Evolutionary conservation across 1,139 yeast species (phyloP).

Genomic region (Candida glucosophila): DNA sequence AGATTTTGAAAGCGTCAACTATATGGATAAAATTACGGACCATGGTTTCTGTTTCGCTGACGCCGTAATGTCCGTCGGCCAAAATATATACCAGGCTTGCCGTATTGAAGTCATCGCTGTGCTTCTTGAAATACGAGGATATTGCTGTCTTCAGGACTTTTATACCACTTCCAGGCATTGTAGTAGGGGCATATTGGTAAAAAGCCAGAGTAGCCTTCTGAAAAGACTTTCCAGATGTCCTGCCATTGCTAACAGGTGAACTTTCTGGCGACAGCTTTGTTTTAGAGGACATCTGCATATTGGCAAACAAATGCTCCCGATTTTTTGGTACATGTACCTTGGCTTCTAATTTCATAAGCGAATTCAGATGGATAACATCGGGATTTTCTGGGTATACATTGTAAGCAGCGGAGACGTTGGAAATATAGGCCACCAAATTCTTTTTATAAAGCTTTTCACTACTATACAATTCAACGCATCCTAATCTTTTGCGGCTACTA

Average conservation of each 20-base stretch:
- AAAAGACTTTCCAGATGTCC: constrained; percentile 2
- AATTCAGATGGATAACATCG: constrained; percentile 43
- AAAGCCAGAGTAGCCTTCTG: constrained; percentile 10
- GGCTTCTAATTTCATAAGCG: constrained; percentile 45
- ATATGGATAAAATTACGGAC: constrained; percentile 44
- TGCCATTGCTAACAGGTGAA: background rate
- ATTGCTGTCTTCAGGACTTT: constrained; percentile 11
- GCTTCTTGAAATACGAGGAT: constrained; percentile 16
- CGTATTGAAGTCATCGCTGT: constrained; percentile 21
- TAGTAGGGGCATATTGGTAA: constrained; percentile 7
- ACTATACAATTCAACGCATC: constrained; percentile 43
- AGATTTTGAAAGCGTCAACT: constrained; percentile 44
- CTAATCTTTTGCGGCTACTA: constrained; percentile 28
- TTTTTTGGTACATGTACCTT: constrained; percentile 38
- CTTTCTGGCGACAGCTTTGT: background rate
- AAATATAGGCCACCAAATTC: constrained; percentile 37
- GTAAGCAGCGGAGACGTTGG: constrained; percentile 31
- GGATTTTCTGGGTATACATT: constrained; percentile 51
- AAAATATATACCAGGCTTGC: constrained; percentile 38
- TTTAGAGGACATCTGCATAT: constrained; percentile 3
- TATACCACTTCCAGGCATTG: constrained; percentile 8
- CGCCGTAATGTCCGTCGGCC: constrained; percentile 51
- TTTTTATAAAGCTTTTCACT: constrained; percentile 35
- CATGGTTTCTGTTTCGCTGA: constrained; percentile 49
- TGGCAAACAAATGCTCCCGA: constrained; percentile 22